Evolutionary conservation across 169 alveolate species (phyloP), one percentile per base, ranked within the genome.

Genomic region (Miamiensis avidus): DNA sequence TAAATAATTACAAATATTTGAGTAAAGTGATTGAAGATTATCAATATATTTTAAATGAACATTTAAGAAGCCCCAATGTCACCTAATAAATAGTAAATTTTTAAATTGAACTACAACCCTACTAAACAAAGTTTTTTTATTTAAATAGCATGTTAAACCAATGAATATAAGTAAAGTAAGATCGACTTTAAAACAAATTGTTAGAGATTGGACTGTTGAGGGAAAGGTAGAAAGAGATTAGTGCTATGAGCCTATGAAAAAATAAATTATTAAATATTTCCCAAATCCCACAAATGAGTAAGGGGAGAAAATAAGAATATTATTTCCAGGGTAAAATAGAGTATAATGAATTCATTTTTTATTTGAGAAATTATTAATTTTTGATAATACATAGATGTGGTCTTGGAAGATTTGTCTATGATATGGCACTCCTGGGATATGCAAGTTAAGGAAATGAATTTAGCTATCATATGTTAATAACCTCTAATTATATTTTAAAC

Each of bases 401-500:
- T 1, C 86, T 99, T 78, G 99, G 99, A 26, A 93, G 99, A 83
- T 89, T 99, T 81, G 99, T 99, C 31, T 99, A 96, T 85, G 99
- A 99, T 88, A 97, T 98, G 1, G 98, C 99, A 76, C 86, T 94
- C 81, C 88, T 92, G 31, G 99, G 99, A 1, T 99, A 97, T 88
- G 93, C 97, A 78, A 96, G 99, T n/a, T 99, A 98, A 91, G 99
- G 99, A 33, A 99, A 99, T 91, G 99, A 99, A 90, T 96, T 99
- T 84, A 97, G 99, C 28, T 98, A 97, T 92, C 98, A 97, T 89
- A 99, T 99, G 99, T 96, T 98, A 6, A 85, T 99, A 30, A 95
- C 96, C 31, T 86, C 93, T 29, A 90, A 93, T 76, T 91, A 82
- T 85, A 91, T 95, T 27, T 87, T 93, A 16, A 94, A 93, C 84